Evolutionary conservation across 768 basidiomycete genomes (phyloP).

Genomic region (Coprinopsis marcescibilis): DNA sequence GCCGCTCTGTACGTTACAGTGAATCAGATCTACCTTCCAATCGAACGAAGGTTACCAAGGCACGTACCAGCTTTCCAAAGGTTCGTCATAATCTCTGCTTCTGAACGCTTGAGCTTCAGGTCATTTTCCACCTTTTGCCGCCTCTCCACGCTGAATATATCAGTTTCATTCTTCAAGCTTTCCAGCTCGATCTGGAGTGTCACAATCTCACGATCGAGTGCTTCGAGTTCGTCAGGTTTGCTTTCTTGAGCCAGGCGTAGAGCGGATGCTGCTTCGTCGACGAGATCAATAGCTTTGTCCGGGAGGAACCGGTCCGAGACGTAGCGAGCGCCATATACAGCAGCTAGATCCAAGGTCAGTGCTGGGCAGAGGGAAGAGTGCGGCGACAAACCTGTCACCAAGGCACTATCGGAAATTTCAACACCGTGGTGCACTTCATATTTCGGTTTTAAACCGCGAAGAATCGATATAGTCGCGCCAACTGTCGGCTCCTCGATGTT

Average conservation of each 20-base stretch:
- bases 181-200: constrained; percentile 88
- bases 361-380: not conserved
- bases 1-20: constrained; percentile 43
- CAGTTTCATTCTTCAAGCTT: constrained; percentile 82
- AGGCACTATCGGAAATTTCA: constrained; percentile 80
- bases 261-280: constrained; percentile 89
- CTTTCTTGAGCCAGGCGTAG: constrained; percentile 84
- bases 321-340: constrained; percentile 79
- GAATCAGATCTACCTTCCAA: too few relatives aligned
- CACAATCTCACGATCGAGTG: constrained; percentile 75
- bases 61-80: constrained; percentile 70
- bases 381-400: constrained; percentile 64
- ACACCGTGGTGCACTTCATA: constrained; percentile 95
- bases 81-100: constrained; percentile 54
- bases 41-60: not conserved
- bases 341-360: constrained; percentile 39
- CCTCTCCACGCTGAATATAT: constrained; percentile 77
- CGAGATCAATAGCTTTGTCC: constrained; percentile 87
- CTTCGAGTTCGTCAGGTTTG: constrained; percentile 81
- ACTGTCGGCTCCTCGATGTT: constrained; percentile 86
- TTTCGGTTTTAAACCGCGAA: constrained; percentile 76
- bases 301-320: constrained; percentile 85
- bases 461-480: constrained; percentile 77
- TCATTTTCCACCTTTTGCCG: constrained; percentile 60
- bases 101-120: constrained; percentile 52